Percentiles rank a stretch among this genome's conserved stretches.
phyloP scores from a whole-genome alignment of 2,329 filamentous ascomycete genomes.

The Periglandula ipomoeae region DNA sequence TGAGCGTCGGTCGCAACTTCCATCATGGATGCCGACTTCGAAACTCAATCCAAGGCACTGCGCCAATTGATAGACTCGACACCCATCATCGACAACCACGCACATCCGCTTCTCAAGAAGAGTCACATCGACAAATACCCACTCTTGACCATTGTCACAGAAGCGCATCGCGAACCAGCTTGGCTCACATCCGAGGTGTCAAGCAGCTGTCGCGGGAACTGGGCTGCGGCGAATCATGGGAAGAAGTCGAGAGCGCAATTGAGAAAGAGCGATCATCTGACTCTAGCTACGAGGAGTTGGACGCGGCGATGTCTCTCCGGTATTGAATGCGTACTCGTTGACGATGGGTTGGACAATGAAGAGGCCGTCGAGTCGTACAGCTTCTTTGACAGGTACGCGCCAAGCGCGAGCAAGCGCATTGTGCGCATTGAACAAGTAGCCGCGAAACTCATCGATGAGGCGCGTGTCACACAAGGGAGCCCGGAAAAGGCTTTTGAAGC shows the following conservation, averaged over 20 bases:
- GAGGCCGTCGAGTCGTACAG: conserved; percentile 48
- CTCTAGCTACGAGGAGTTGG: conserved; percentile 44
- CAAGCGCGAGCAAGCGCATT: conserved; percentile 59
- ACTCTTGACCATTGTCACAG: conserved; percentile 56
- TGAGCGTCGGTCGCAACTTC: neutral
- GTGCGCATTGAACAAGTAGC: conserved; percentile 70
- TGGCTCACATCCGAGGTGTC: conserved; percentile 62
- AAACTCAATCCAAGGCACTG: conserved; percentile 15
- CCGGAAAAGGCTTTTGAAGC: conserved; percentile 19
- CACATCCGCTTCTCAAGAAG: conserved; percentile 56
- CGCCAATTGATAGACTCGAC: conserved; percentile 36
- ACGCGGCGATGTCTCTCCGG: conserved; percentile 57
- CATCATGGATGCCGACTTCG: conserved; percentile 2
- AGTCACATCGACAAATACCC: conserved; percentile 36
- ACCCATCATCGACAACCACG: conserved; percentile 66
- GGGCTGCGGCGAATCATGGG: conserved; percentile 54
- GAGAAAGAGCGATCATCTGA: conserved; percentile 28
- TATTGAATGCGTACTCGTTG: conserved; percentile 67
- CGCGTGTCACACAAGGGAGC: conserved; percentile 23
- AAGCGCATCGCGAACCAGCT: conserved; percentile 56
- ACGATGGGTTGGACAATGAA: conserved; percentile 58
- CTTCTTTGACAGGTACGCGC: conserved; percentile 59
- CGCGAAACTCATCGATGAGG: conserved; percentile 46
- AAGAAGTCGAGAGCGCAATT: conserved; percentile 36
- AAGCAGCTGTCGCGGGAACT: conserved; percentile 59